Percentiles rank a stretch among this genome's conserved stretches.
Conservation (phyloP, 768 basidiomycete species). For the Trametes cubensis region DNA sequence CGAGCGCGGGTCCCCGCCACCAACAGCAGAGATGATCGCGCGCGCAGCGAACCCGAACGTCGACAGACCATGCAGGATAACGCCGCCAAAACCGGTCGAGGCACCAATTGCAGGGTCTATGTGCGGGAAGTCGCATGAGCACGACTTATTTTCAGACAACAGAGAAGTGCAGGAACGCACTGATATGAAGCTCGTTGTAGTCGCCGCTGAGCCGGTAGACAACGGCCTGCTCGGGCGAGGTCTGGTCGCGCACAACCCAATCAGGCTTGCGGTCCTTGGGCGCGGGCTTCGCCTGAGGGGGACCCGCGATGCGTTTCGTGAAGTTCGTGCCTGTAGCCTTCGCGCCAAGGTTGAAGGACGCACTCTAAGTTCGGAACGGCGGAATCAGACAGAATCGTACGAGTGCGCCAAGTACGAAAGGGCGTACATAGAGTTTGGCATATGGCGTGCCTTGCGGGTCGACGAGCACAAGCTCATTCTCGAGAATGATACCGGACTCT, state of each 20-base stretch:
- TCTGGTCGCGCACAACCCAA: constrained; percentile 44
- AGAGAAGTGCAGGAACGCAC: constrained; percentile 31
- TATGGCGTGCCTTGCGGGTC: constrained; percentile 57
- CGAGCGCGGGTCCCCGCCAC: constrained; percentile 58
- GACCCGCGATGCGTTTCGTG: constrained; percentile 41
- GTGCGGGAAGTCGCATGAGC: constrained; percentile 48
- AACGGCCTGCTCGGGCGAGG: constrained; percentile 46
- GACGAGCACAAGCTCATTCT: constrained; percentile 62
- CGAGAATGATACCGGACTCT: constrained; percentile 80
- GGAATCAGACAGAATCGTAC: background rate
- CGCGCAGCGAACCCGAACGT: constrained; percentile 84
- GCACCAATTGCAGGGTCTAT: constrained; percentile 76
- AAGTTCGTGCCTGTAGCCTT: constrained; percentile 43
- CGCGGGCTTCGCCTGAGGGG: constrained; percentile 39
- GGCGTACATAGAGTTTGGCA: constrained; percentile 44
- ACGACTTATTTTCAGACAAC: background rate
- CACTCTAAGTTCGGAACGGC: constrained; percentile 31
- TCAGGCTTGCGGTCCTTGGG: constrained; percentile 45
- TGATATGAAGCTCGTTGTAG: constrained; percentile 55
- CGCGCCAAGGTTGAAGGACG: constrained; percentile 48
- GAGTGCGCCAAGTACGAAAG: background rate
- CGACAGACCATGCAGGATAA: constrained; percentile 84
- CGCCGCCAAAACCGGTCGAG: constrained; percentile 76
- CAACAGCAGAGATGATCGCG: constrained; percentile 66
- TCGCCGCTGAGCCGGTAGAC: constrained; percentile 54